phyloP scores from a whole-genome alignment of 495 filamentous ascomycete genomes.

The Penicillium salamii region DNA sequence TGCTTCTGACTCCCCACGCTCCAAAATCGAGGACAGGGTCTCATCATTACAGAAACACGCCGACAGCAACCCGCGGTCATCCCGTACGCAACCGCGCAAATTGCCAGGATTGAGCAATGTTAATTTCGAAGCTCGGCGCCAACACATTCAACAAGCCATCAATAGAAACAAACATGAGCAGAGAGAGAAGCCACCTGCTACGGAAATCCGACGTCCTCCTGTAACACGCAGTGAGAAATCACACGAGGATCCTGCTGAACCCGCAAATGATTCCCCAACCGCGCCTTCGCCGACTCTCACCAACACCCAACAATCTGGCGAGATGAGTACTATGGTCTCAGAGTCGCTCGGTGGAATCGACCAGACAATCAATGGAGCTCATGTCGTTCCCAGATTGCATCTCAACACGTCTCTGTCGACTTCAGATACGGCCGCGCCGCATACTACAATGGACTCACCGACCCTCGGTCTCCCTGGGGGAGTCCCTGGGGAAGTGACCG shows the following conservation, averaged over 20 bases:
- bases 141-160: constrained; percentile 76
- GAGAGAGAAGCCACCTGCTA: constrained; percentile 49
- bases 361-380: constrained; percentile 2
- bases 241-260: constrained; percentile 23
- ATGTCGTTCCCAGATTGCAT: constrained; percentile 25
- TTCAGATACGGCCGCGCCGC: constrained; percentile 8
- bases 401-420: constrained; percentile 24
- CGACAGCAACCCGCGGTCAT: constrained; percentile 27
- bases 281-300: constrained; percentile 28
- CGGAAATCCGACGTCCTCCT: constrained; percentile 41
- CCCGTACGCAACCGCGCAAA: constrained; percentile 36
- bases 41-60: constrained; percentile 38
- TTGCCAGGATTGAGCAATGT: constrained; percentile 63
- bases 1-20: constrained; percentile 62
- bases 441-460: constrained; percentile 57
- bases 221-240: constrained; percentile 28
- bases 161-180: constrained; percentile 58
- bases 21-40: constrained; percentile 52
- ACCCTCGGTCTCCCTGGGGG: constrained; percentile 65
- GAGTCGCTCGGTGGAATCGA: constrained; percentile 9
- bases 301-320: constrained; percentile 11
- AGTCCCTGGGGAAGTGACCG: constrained; percentile 56
- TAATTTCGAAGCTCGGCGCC: constrained; percentile 74
- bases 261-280: constrained; percentile 14
- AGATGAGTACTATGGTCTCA: constrained; percentile 31